phyloP scores from a whole-genome alignment of 495 filamentous ascomycete species.

The Penicillium alfredii region DNA sequence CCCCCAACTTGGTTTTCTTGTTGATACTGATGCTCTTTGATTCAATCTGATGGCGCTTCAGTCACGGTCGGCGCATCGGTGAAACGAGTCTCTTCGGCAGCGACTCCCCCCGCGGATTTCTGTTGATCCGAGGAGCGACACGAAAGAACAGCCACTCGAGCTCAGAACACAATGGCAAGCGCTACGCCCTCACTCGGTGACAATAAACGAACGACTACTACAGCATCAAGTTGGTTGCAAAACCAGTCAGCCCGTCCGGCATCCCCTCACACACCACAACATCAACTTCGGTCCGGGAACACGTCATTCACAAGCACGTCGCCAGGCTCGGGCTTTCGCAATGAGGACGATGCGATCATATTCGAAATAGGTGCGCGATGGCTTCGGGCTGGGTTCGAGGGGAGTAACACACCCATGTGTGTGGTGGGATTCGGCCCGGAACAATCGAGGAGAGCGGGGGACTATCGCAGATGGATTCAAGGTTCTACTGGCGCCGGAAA shows the following conservation, averaged over 20 bases:
- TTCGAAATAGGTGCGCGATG: constrained; percentile 77
- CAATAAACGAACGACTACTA: constrained; percentile 13
- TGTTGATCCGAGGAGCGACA: constrained; percentile 13
- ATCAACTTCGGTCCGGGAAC: constrained; percentile 33
- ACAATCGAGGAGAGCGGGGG: constrained; percentile 71
- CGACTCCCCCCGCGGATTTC: constrained; percentile 4
- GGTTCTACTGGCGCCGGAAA: constrained; percentile 15
- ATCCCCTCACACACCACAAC: constrained; percentile 35
- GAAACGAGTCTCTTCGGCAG: constrained; percentile 5
- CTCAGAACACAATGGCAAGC: constrained; percentile 10
- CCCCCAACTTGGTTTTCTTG: background rate
- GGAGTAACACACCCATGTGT: constrained; percentile 69
- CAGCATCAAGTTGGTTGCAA: constrained; percentile 26
- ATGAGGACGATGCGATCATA: constrained; percentile 77
- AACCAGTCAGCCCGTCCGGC: constrained; percentile 26
- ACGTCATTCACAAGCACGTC: constrained; percentile 58
- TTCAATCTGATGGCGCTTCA: constrained; percentile 10
- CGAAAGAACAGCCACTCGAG: constrained; percentile 8
- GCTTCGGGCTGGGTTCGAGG: constrained; percentile 78
- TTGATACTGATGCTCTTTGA: background rate
- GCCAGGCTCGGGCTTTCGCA: constrained; percentile 62
- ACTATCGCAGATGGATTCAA: constrained; percentile 66
- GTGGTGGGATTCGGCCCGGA: constrained; percentile 64
- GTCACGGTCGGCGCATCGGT: background rate
- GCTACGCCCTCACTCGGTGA: constrained; percentile 8